These are phyloP conservation scores for Penicillium fimorum DNA, from an alignment of 495 filamentous ascomycete species.

Conservation along the genomic window DNA sequence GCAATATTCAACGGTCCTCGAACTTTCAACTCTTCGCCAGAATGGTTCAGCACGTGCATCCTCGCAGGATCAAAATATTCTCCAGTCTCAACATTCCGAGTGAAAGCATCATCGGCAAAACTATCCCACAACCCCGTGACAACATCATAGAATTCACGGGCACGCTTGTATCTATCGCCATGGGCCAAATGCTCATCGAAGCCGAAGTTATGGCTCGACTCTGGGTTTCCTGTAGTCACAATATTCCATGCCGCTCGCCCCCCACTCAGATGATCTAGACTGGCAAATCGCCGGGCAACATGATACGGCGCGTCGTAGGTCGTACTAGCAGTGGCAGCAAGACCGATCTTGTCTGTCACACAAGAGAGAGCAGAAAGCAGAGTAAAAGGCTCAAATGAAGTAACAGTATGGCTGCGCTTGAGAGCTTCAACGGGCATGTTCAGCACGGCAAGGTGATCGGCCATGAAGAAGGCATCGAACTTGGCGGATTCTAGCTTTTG, in stretches of 20 bases:
- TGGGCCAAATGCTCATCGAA: slow-evolving; percentile 39
- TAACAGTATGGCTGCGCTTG: slow-evolving; percentile 56
- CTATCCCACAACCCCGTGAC: slow-evolving; percentile 50
- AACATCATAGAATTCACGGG: slow-evolving; percentile 40
- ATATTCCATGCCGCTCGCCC: slow-evolving; percentile 51
- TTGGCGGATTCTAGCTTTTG: slow-evolving; percentile 57
- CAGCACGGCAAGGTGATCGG: slow-evolving; percentile 56
- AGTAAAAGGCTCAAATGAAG: slow-evolving; percentile 52
- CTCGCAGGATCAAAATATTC: slow-evolving; percentile 49
- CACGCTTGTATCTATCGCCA: slow-evolving; percentile 38
- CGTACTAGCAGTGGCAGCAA: slow-evolving; percentile 56
- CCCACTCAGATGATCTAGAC: slow-evolving; percentile 60
- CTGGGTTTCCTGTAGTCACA: slow-evolving; percentile 40
- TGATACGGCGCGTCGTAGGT: slow-evolving; percentile 66
- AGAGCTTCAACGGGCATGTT: slow-evolving; percentile 59
- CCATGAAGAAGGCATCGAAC: slow-evolving; percentile 64
- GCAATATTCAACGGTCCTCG: slow-evolving; percentile 54
- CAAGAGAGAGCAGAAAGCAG: slow-evolving; percentile 48
- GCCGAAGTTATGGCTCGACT: slow-evolving; percentile 37
- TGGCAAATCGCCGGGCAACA: slow-evolving; percentile 59
- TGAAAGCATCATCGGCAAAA: slow-evolving; percentile 55
- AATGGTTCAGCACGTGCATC: slow-evolving; percentile 50
- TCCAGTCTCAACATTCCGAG: slow-evolving; percentile 46
- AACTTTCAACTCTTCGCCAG: slow-evolving; percentile 47
- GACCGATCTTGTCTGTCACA: slow-evolving; percentile 48